phyloP scores from a whole-genome alignment of 2,329 filamentous ascomycete species.

The Salinomyces thailandicus region DNA sequence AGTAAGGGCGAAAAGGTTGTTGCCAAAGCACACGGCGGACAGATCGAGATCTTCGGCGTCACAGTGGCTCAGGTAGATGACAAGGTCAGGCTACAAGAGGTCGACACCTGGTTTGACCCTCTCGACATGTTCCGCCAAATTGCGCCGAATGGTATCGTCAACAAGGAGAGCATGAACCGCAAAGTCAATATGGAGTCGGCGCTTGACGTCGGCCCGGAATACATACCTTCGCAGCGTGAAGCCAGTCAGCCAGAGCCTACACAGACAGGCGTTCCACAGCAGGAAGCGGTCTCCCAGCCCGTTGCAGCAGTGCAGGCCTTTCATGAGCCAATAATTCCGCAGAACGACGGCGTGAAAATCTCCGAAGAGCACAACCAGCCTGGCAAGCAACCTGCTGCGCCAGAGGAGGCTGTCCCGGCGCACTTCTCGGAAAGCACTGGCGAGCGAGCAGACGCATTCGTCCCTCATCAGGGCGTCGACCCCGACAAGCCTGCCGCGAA shows the following conservation, averaged over 20 bases:
- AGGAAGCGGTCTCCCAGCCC: neutral
- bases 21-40: constrained; percentile 49
- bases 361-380: constrained; percentile 13
- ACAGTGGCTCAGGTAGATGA: constrained; percentile 53
- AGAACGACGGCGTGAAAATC: constrained; percentile 15
- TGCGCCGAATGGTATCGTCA: constrained; percentile 39
- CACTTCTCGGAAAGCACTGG: constrained; percentile 16
- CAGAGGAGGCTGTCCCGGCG: constrained; percentile 10
- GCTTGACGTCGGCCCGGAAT: constrained; percentile 10
- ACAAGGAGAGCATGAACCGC: constrained; percentile 32
- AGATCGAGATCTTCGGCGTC: constrained; percentile 54
- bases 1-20: constrained; percentile 54
- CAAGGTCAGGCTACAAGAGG: constrained; percentile 45
- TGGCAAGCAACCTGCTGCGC: constrained; percentile 6
- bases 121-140: constrained; percentile 59
- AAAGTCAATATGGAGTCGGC: constrained; percentile 22
- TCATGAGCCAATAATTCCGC: neutral
- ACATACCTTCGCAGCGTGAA: neutral
- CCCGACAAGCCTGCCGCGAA: constrained; percentile 6
- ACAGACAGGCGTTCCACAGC: neutral
- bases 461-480: constrained; percentile 14
- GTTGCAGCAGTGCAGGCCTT: neutral
- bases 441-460: constrained; percentile 11
- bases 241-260: neutral
- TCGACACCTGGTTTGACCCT: constrained; percentile 58